phyloP scores from a whole-genome alignment of 495 filamentous ascomycete species.

The Hapsidospora chrysogenum region DNA sequence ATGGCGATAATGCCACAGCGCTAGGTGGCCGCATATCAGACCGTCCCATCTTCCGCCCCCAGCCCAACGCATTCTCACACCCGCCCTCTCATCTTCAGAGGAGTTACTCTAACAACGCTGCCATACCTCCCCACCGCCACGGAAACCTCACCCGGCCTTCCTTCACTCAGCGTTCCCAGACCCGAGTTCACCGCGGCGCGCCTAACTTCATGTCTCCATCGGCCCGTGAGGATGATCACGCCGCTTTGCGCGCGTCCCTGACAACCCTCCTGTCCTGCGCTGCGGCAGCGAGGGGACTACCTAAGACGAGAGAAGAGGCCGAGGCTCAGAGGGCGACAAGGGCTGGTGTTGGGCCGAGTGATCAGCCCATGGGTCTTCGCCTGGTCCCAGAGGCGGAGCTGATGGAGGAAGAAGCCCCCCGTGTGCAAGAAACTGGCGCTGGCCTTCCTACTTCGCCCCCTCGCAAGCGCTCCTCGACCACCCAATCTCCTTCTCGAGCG shows the following conservation, averaged over 20 bases:
- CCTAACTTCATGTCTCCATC: constrained; percentile 55
- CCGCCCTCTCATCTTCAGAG: constrained; percentile 38
- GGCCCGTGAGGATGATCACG: constrained; percentile 77
- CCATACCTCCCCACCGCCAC: constrained; percentile 22
- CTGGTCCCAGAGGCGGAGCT: constrained; percentile 66
- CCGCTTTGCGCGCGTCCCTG: constrained; percentile 76
- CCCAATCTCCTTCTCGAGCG: neutral
- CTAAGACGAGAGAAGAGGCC: constrained; percentile 36
- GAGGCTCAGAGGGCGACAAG: constrained; percentile 9
- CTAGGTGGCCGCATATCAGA: constrained; percentile 43
- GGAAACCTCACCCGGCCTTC: constrained; percentile 17
- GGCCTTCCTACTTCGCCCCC: too few relatives aligned
- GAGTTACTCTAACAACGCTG: constrained; percentile 29
- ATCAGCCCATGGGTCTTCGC: constrained; percentile 36
- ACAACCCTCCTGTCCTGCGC: constrained; percentile 91
- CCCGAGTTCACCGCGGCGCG: constrained; percentile 28
- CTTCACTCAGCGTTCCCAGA: constrained; percentile 19
- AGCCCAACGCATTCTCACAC: constrained; percentile 82
- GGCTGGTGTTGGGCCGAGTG: constrained; percentile 23
- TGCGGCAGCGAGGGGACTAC: constrained; percentile 67
- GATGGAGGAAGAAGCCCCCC: constrained; percentile 21
- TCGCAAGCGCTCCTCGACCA: neutral
- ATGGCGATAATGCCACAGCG: constrained; percentile 70
- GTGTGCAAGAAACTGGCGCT: constrained; percentile 10
- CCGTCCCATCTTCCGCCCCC: constrained; percentile 54